phyloP scores from a whole-genome alignment of 305 asterid species.

The Rubia occidens region DNA sequence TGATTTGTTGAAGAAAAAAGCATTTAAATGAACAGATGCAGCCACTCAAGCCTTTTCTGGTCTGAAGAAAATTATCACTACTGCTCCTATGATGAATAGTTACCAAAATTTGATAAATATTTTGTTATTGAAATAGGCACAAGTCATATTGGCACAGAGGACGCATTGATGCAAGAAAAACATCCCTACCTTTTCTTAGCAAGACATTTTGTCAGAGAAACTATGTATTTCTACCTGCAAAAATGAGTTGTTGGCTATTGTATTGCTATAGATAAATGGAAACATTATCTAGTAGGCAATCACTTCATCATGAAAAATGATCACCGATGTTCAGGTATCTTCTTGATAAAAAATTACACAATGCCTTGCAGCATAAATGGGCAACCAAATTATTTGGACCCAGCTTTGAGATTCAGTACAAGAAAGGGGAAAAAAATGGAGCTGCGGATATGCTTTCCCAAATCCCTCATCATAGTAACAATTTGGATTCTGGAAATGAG shows the following conservation, averaged over 20 bases:
- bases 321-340: not conserved
- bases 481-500: too few relatives aligned
- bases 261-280: not conserved
- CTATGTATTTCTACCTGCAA: not conserved
- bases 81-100: not conserved
- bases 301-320: not conserved
- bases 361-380: constrained; percentile 9
- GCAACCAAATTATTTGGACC: constrained; percentile 6
- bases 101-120: not conserved
- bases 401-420: constrained; percentile 12
- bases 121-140: not conserved
- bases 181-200: not conserved
- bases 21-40: not conserved
- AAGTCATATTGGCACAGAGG: not conserved
- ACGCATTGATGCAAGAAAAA: not conserved
- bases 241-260: not conserved
- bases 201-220: not conserved
- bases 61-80: not conserved
- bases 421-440: not conserved
- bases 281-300: not conserved
- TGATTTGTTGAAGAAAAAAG: not conserved
- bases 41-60: not conserved
- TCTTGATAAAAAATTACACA: not conserved
- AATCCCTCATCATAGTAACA: too few relatives aligned
- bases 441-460: constrained; percentile 5